Base-by-base conservation (phyloP, 2,329 filamentous ascomycete genomes). In the Pseudopyrenochaeta lycopersici region DNA sequence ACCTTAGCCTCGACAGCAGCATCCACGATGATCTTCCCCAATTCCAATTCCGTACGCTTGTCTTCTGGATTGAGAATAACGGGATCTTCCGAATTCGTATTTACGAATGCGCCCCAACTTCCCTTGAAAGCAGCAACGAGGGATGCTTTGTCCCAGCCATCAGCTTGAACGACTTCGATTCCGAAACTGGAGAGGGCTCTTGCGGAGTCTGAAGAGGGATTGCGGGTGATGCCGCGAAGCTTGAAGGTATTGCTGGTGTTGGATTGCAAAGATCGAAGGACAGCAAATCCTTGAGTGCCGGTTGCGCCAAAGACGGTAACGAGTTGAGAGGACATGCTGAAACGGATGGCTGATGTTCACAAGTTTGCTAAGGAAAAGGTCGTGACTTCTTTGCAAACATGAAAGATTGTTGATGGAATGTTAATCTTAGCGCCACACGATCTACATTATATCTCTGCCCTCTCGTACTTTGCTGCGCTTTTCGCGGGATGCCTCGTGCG, bases 211-310 rank as follows among this genome's bases (percentile, higher is more conserved):
- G 23, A 42, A 0, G 83, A 85, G 14, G 72, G 63, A 57, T 86
- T 78, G 56, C 85, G 82, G 2, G 85, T 87, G 15, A 87, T 76
- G 7, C 84, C 86, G 17, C 85, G 79, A 43, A 88, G 83, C 23
- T 79, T 70, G 51, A 82, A 78, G 14, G 68, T 49, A 4, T 61
- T 58, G 7, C 60, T 60, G 7, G 21, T 56, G 35, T 67, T 63
- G 18, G 60, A 39, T 42, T 73, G 59, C 6, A 80, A 70, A 21
- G 77, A 74, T 30, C 66, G 49, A 32, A 79, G 63, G 35, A 77
- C 66, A n/a, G 75, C 75, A 35, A 76, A 76, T 48, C 77, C 77
- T 70, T 79, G 77, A 38, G 77, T 73, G 45, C 76, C 76, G 2
- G 77, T 78, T 11, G 76, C 77, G 31, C 77, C 77, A 38, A 63